Percentiles rank a stretch among this genome's conserved stretches.
Conservation (phyloP, 2,329 filamentous ascomycete species). For the Colletotrichum liriopes region DNA sequence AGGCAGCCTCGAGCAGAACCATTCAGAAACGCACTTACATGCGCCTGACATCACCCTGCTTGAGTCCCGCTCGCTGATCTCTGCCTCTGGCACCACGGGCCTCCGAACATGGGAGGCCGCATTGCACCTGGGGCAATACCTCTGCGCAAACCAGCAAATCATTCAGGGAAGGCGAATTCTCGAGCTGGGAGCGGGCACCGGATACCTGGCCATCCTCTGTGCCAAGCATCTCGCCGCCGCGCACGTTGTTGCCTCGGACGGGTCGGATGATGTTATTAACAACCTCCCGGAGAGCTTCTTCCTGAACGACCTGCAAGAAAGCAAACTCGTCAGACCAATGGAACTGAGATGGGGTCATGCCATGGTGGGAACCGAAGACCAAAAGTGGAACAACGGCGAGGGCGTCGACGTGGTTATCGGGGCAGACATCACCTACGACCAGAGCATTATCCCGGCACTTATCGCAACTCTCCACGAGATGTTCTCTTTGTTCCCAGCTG, state of each 20-base stretch:
- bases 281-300: conserved; percentile 78
- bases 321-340: conserved; percentile 60
- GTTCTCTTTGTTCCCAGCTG: conserved; percentile 68
- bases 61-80: conserved; percentile 79
- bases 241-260: conserved; percentile 80
- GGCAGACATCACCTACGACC: conserved; percentile 86
- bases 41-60: conserved; percentile 70
- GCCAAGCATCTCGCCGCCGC: conserved; percentile 74
- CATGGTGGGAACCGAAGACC: conserved; percentile 71
- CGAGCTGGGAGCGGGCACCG: conserved; percentile 84
- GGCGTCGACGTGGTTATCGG: conserved; percentile 78
- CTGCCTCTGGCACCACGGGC: conserved; percentile 81
- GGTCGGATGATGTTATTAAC: conserved; percentile 80
- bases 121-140: conserved; percentile 79
- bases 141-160: conserved; percentile 64
- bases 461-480: conserved; percentile 76
- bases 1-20: conserved; percentile 52
- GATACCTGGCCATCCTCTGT: conserved; percentile 81
- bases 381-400: conserved; percentile 63
- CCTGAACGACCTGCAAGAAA: conserved; percentile 74
- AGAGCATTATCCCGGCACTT: conserved; percentile 73
- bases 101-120: conserved; percentile 87
- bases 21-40: conserved; percentile 12
- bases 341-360: conserved; percentile 77
- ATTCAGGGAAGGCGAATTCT: conserved; percentile 73